Percentiles rank a stretch among this genome's conserved stretches.
Evolutionary conservation across 306 rosid species (phyloP).

Genomic region (Cicer chorassanicum): DNA sequence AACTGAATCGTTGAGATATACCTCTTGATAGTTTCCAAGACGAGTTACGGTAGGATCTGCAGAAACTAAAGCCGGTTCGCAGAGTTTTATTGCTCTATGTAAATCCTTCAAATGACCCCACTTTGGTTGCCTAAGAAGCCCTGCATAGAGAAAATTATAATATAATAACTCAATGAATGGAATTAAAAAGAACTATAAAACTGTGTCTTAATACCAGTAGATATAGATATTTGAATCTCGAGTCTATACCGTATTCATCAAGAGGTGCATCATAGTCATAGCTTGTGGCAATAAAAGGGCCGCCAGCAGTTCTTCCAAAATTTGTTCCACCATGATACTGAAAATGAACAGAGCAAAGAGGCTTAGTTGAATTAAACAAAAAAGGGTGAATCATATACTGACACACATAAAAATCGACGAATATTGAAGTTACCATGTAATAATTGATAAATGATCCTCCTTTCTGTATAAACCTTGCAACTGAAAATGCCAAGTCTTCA

Average conservation of each 20-base stretch:
- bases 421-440: slow-evolving; percentile 75
- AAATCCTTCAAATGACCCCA: slow-evolving; percentile 99
- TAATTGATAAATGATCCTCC: slow-evolving; percentile 93
- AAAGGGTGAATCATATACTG: slow-evolving; percentile 12
- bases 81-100: slow-evolving; percentile 89
- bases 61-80: slow-evolving; percentile 90
- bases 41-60: slow-evolving; percentile 68
- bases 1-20: slow-evolving; percentile 43
- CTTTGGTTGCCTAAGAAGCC: slow-evolving; percentile 81
- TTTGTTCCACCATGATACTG: slow-evolving; percentile 99
- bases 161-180: slow-evolving; percentile 24
- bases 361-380: slow-evolving; percentile 21
- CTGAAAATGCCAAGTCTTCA: slow-evolving; percentile 90
- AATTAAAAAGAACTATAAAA: background rate
- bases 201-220: background rate
- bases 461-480: slow-evolving; percentile 92
- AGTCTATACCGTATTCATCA: slow-evolving; percentile 85
- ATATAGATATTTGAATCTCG: background rate
- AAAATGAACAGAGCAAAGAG: slow-evolving; percentile 40
- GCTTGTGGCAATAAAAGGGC: slow-evolving; percentile 95
- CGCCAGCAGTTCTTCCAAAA: slow-evolving; percentile 99
- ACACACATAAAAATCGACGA: slow-evolving; percentile 30
- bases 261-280: slow-evolving; percentile 98
- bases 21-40: slow-evolving; percentile 84
- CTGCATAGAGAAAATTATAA: slow-evolving; percentile 52